Evolutionary conservation across 2,329 filamentous ascomycete genomes (phyloP).

Genomic region (Pezicula carpinea): DNA sequence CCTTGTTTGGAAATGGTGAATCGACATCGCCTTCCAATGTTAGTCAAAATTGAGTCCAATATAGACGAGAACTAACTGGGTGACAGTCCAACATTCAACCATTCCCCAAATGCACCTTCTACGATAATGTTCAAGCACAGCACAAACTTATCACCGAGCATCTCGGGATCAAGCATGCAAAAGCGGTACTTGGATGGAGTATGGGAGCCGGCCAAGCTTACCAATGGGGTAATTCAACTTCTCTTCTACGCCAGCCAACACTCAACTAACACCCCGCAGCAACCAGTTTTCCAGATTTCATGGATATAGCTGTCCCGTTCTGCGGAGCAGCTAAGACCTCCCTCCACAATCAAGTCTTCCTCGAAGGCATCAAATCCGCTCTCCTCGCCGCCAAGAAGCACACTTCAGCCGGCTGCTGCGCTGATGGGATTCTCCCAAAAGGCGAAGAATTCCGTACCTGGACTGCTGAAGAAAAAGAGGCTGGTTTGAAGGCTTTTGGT

Average conservation of each 20-base stretch:
- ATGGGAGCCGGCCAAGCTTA: conserved; percentile 67
- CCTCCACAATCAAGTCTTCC: conserved; percentile 63
- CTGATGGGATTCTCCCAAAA: conserved; percentile 35
- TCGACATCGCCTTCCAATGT: conserved; percentile 62
- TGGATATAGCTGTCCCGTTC: conserved; percentile 62
- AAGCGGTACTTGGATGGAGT: conserved; percentile 63
- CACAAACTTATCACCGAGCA: conserved; percentile 60
- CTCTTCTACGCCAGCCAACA: conserved; percentile 3
- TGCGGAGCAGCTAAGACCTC: conserved; percentile 61
- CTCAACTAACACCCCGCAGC: background rate
- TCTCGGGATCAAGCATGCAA: conserved; percentile 53
- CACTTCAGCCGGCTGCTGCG: conserved; percentile 44
- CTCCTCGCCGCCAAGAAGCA: conserved; percentile 53
- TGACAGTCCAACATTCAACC: conserved; percentile 39
- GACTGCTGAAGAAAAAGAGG: conserved; percentile 46
- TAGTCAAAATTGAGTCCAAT: background rate
- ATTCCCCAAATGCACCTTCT: conserved; percentile 60
- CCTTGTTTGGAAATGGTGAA: conserved; percentile 65
- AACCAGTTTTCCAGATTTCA: conserved; percentile 42
- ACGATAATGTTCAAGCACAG: conserved; percentile 67
- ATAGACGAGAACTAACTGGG: background rate
- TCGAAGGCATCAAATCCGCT: conserved; percentile 59
- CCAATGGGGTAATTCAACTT: conserved; percentile 48
- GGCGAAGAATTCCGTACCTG: conserved; percentile 41
- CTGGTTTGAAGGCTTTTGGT: conserved; percentile 65